Conservation (phyloP, 495 filamentous ascomycete species). For the Lophium mytilinum region DNA sequence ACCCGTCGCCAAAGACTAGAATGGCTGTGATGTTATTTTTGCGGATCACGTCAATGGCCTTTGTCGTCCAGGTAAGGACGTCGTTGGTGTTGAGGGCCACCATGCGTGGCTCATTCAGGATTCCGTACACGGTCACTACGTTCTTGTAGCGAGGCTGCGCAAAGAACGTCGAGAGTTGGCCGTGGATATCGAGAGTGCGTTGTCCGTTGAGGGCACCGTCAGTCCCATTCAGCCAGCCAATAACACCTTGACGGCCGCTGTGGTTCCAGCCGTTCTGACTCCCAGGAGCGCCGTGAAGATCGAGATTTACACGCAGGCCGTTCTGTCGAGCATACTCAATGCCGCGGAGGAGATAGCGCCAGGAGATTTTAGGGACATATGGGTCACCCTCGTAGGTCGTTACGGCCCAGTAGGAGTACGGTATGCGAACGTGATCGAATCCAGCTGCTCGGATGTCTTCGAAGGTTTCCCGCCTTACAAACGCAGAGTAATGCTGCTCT, state of each 20-base stretch:
- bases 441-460: slow-evolving; percentile 77
- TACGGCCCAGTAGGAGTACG: slow-evolving; percentile 92
- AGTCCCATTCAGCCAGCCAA: slow-evolving; percentile 44
- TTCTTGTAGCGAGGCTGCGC: slow-evolving; percentile 37
- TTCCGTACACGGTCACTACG: slow-evolving; percentile 37
- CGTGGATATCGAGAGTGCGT: slow-evolving; percentile 35
- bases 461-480: slow-evolving; percentile 77
- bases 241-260: slow-evolving; percentile 54
- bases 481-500: slow-evolving; percentile 85
- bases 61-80: slow-evolving; percentile 33
- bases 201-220: slow-evolving; percentile 36
- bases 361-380: slow-evolving; percentile 77
- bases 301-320: slow-evolving; percentile 87
- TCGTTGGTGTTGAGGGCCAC: slow-evolving; percentile 36
- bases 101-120: slow-evolving; percentile 39
- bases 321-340: slow-evolving; percentile 94
- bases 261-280: slow-evolving; percentile 83
- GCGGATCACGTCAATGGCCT: slow-evolving; percentile 30
- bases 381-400: slow-evolving; percentile 78
- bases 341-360: slow-evolving; percentile 86
- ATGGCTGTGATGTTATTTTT: slow-evolving; percentile 39
- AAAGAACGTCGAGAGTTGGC: slow-evolving; percentile 37
- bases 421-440: slow-evolving; percentile 92
- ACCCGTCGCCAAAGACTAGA: slow-evolving; percentile 62
- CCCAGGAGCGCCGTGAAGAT: slow-evolving; percentile 76